A percentile compares a stretch with the other conserved stretches of the same genome.
phyloP scores from a whole-genome alignment of 164 flowering plant species.

The Vitis cinerea region DNA sequence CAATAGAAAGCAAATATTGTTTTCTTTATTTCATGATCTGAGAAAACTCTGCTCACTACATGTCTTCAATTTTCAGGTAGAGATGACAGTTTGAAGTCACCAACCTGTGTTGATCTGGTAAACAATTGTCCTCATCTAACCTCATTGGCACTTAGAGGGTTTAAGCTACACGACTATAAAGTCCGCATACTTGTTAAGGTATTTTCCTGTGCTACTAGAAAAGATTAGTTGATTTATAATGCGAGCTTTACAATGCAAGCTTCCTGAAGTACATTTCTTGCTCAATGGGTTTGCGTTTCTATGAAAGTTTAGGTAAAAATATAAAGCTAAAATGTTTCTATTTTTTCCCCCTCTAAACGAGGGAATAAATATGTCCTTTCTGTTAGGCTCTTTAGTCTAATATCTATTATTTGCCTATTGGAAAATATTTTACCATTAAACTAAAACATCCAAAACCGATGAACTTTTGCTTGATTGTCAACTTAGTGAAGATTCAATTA shows the following conservation, averaged over 20 bases:
- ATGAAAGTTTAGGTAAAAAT: too few species aligned
- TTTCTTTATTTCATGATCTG: conserved; percentile 4
- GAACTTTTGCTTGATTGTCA: too few species aligned
- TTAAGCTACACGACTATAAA: conserved; percentile 77
- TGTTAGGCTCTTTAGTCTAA: too few species aligned
- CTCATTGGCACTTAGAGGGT: conserved; percentile 83
- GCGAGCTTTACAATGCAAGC: neutral
- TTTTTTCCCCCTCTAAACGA: too few species aligned
- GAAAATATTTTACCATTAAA: too few species aligned
- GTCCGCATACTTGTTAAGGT: conserved; percentile 79
- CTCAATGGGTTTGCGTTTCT: neutral
- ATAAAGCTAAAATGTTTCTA: too few species aligned
- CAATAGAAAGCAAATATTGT: neutral
- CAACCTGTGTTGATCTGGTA: conserved; percentile 71
- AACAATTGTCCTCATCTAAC: conserved; percentile 69
- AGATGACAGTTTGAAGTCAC: conserved; percentile 80
- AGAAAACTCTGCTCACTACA: conserved; percentile 10
- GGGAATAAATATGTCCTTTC: too few species aligned
- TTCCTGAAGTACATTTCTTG: neutral
- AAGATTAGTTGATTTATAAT: neutral
- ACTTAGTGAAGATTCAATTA: too few species aligned
- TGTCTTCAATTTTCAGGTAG: conserved; percentile 51
- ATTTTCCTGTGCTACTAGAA: conserved; percentile 3
- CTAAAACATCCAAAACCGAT: too few species aligned
- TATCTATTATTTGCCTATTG: too few species aligned